Conservation (phyloP, 345 rosid species). For the Eucalyptus guilfoylei region DNA sequence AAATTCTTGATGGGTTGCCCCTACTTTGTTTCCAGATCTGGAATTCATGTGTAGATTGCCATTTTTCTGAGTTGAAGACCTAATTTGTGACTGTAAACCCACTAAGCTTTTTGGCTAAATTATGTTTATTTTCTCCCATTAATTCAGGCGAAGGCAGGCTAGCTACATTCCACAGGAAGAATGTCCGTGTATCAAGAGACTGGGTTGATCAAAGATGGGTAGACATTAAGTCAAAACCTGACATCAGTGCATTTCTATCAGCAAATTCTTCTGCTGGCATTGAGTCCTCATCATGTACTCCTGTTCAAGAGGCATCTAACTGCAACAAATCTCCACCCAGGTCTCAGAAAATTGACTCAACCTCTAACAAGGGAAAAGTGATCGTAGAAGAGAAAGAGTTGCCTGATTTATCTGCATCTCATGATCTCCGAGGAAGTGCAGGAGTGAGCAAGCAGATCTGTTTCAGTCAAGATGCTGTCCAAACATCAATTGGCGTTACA, state of each 20-base stretch:
- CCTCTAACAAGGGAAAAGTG: background rate
- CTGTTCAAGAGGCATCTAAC: background rate
- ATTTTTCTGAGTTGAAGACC: background rate
- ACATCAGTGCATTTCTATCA: conserved; percentile 5
- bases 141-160: conserved; percentile 21
- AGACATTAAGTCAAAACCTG: conserved; percentile 12
- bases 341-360: background rate
- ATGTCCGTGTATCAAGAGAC: conserved; percentile 25
- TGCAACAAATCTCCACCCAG: background rate
- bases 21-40: background rate
- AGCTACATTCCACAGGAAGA: conserved; percentile 5
- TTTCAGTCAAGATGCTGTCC: background rate
- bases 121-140: background rate
- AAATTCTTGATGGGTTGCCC: background rate
- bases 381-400: background rate
- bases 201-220: conserved; percentile 35
- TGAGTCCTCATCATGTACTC: background rate
- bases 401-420: background rate
- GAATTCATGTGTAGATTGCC: background rate
- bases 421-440: background rate
- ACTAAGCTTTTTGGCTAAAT: background rate
- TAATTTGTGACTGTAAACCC: background rate
- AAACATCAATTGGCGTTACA: background rate
- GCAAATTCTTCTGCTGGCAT: background rate
- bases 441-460: background rate